A percentile compares a stretch with the other conserved stretches of the same genome.
phyloP scores from a whole-genome alignment of 1,284 basidiomycete genomes.

The Laetiporus sulphureus region DNA sequence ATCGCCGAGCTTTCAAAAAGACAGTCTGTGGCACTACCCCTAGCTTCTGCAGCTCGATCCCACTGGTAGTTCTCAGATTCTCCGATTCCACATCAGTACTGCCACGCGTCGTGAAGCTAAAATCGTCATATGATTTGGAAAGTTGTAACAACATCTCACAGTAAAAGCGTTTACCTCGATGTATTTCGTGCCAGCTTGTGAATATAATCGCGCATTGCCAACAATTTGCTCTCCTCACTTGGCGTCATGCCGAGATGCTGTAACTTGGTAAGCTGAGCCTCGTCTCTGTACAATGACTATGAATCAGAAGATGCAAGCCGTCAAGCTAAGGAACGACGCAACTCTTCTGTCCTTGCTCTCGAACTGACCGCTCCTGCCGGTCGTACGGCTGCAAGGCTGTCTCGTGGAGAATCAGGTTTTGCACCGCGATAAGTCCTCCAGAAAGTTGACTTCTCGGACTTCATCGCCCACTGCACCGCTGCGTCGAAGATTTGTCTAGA shows the following conservation, averaged over 20 bases:
- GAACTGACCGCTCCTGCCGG: conserved; percentile 42
- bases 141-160: too few relatives aligned
- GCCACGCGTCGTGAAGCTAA: conserved; percentile 57
- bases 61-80: conserved; percentile 57
- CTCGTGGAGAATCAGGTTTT: conserved; percentile 61
- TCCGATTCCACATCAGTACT: conserved; percentile 57
- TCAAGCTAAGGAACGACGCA: neutral
- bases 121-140: neutral
- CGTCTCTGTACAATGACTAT: conserved; percentile 49
- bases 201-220: conserved; percentile 85
- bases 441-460: conserved; percentile 65
- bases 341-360: conserved; percentile 72
- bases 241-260: conserved; percentile 79
- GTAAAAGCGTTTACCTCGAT: conserved; percentile 38
- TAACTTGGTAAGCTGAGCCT: conserved; percentile 63
- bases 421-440: conserved; percentile 56
- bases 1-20: conserved; percentile 67
- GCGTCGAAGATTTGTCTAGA: conserved; percentile 79
- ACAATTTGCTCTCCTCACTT: conserved; percentile 75
- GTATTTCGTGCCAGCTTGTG: conserved; percentile 72
- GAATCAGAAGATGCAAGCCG: conserved; percentile 4
- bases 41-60: conserved; percentile 74
- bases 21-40: conserved; percentile 94
- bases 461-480: conserved; percentile 85
- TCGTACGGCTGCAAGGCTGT: conserved; percentile 58